Evolutionary conservation across 129 eudicot genomes (phyloP).

Genomic region (Tagetes patula): DNA sequence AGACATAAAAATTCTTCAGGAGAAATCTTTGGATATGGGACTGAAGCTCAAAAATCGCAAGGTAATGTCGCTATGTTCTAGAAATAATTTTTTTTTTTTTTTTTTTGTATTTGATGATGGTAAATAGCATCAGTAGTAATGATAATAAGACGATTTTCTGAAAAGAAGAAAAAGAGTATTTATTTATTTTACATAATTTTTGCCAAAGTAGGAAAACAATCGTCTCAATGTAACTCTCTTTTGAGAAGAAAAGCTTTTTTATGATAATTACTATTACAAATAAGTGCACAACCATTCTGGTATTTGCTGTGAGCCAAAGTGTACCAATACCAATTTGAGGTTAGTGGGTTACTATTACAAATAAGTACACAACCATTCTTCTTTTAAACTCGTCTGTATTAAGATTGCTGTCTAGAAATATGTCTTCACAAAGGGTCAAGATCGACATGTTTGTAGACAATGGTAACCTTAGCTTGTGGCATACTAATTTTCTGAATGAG

Average conservation of each 20-base stretch:
- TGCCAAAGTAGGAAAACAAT: neutral
- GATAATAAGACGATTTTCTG: neutral
- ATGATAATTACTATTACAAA: too few relatives aligned
- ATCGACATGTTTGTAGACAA: too few relatives aligned
- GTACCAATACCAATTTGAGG: too few relatives aligned
- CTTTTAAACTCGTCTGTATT: too few relatives aligned
- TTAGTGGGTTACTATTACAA: too few relatives aligned
- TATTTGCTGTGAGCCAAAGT: too few relatives aligned
- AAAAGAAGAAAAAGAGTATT: neutral
- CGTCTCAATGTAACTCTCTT: neutral
- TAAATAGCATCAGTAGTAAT: neutral
- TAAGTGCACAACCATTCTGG: too few relatives aligned
- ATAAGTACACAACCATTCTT: too few relatives aligned
- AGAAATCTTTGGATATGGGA: constrained; percentile 98
- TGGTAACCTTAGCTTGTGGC: too few relatives aligned
- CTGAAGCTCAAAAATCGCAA: constrained; percentile 95
- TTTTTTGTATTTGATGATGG: neutral
- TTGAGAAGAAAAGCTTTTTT: neutral
- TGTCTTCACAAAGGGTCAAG: too few relatives aligned
- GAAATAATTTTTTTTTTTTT: neutral
- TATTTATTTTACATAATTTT: neutral
- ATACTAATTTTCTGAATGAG: neutral
- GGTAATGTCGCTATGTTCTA: constrained; percentile 46
- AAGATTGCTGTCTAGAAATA: too few relatives aligned
- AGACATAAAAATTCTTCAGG: constrained; percentile 94